Base-by-base conservation (phyloP, 2,329 filamentous ascomycete species). In the Trichoderma asperellum region DNA sequence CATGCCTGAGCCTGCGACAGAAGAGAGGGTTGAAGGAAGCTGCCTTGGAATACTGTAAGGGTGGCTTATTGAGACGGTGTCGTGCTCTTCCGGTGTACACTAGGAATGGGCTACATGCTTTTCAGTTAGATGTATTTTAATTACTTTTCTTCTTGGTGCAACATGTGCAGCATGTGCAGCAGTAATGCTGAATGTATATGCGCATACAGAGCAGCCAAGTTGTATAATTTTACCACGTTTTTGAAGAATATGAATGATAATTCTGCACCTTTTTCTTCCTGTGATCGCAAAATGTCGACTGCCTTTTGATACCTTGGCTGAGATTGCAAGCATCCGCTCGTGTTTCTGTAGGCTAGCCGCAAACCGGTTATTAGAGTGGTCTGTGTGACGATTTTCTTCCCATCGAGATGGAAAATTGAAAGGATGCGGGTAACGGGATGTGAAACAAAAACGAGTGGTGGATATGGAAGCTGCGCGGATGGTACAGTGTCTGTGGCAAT, bases 1-100 rank as follows among this genome's bases (percentile, higher is more conserved):
- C 5, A n/a, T n/a, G 6, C 7, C 52, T 18, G 10, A 29, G 75
- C 60, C 74, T 74, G 64, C 80, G 76, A 71, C 77, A 76, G 53
- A 72, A 74, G 57, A 52, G 72, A 73, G 72, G 59, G 8, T 37
- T 27, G 40, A 29, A 18, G 34, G 63, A 6, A 24, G 10, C 18
- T 24, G 12, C 40, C 18, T 5, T 14, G 29, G 24, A n/a, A 32
- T 21, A 24, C 24, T 24, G 24, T 24, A 34, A 43, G 29, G 24
- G 40, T 47, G 18, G 27, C 43, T 14, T 14, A 49, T 29, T 32
- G 27, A 40, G 21, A n/a, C 8, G 5, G 27, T 6, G 29, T 24
- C 0, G 18, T 34, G 6, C 27, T 34, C 24, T 49, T n/a, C 4
- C 12, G 8, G 34, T 8, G 12, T n/a, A 34, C 1, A 43, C 16